Conservation (phyloP, 805 yeast species). For the Cyberlindnera maclurae region DNA sequence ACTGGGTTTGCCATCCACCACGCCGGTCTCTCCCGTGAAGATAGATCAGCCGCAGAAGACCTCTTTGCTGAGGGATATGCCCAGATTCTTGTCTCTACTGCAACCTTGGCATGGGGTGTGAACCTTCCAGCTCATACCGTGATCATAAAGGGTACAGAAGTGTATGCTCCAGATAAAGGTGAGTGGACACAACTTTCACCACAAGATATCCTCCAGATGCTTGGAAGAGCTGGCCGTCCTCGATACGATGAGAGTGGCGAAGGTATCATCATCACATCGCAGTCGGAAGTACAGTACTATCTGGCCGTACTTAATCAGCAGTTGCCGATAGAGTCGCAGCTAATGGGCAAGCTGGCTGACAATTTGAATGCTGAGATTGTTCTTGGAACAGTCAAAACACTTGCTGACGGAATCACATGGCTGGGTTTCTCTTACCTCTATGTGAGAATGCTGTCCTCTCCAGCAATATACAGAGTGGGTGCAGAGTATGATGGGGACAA, state of each 20-base stretch:
- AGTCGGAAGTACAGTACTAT: constrained; percentile 79
- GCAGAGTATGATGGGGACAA: constrained; percentile 50
- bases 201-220: constrained; percentile 92
- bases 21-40: constrained; percentile 74
- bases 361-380: constrained; percentile 82
- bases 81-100: constrained; percentile 82
- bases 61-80: constrained; percentile 81
- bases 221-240: constrained; percentile 98
- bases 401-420: constrained; percentile 76
- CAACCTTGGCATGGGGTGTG: constrained; percentile 97
- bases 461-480: constrained; percentile 70
- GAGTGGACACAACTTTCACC: constrained; percentile 89
- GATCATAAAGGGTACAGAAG: constrained; percentile 86
- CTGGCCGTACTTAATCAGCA: constrained; percentile 88
- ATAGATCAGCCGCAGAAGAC: constrained; percentile 75
- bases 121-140: constrained; percentile 94
- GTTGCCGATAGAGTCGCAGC: constrained; percentile 85
- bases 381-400: constrained; percentile 51
- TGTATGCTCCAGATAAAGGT: constrained; percentile 87
- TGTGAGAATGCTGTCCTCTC: constrained; percentile 70
- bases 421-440: constrained; percentile 69
- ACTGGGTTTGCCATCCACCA: constrained; percentile 86
- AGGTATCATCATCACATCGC: constrained; percentile 87
- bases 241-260: constrained; percentile 88
- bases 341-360: constrained; percentile 66